phyloP scores from a whole-genome alignment of 2,329 filamentous ascomycete species.

The Beauveria sp. region DNA sequence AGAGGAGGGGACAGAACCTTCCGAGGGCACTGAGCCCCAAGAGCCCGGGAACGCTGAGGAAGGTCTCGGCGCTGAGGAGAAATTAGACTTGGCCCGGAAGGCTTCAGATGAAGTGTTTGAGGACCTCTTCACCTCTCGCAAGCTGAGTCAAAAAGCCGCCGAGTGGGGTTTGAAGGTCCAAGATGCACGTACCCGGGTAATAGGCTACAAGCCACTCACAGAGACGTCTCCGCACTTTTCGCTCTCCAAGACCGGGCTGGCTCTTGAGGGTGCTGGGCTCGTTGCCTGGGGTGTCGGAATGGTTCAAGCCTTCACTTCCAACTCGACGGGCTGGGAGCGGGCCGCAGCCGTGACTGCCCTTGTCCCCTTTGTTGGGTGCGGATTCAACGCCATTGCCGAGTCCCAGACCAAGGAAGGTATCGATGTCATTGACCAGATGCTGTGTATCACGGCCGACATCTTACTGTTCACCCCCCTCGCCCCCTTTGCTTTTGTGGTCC shows the following conservation, averaged over 20 bases:
- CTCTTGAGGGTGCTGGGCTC: background rate
- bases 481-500: background rate
- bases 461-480: background rate
- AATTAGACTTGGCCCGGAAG: background rate
- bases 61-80: background rate
- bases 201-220: background rate
- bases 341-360: background rate
- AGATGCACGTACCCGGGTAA: background rate
- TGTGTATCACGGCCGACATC: background rate
- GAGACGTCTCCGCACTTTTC: background rate
- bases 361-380: background rate
- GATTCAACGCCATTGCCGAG: background rate
- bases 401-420: background rate
- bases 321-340: background rate
- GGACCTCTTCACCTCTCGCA: background rate
- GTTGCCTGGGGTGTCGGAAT: background rate
- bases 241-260: background rate
- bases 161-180: background rate
- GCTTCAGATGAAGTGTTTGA: background rate
- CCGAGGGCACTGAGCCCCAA: background rate
- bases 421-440: background rate
- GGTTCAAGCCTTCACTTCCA: background rate
- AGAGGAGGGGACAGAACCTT: background rate
- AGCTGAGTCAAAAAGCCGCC: background rate
- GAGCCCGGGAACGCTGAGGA: background rate